phyloP scores from a whole-genome alignment of 345 rosid species.

The Mangifera indica region DNA sequence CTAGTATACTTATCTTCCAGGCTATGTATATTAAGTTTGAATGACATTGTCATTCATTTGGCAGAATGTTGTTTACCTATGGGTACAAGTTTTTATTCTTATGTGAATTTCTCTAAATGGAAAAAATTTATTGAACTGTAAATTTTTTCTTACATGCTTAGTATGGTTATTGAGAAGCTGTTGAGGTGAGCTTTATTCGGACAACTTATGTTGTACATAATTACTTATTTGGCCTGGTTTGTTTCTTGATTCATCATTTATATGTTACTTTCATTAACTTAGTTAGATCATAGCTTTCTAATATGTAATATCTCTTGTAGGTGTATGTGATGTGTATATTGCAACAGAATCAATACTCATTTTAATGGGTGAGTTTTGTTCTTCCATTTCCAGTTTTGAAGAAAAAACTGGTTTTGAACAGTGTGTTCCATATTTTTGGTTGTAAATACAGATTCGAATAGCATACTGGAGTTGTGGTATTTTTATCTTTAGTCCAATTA shows the following conservation, averaged over 20 bases:
- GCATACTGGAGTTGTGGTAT: constrained; percentile 13
- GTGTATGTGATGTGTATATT: background rate
- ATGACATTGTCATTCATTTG: background rate
- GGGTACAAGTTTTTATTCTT: background rate
- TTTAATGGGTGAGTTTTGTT: constrained; percentile 10
- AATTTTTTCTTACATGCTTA: background rate
- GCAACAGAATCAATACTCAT: background rate
- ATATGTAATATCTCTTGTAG: constrained; percentile 13
- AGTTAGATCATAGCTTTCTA: constrained; percentile 1
- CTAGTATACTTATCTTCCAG: background rate
- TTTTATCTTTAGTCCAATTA: constrained; percentile 4
- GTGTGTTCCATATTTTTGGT: background rate
- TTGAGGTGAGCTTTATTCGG: constrained; percentile 1
- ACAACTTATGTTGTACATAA: background rate
- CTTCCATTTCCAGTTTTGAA: constrained; percentile 3
- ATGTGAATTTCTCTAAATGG: background rate
- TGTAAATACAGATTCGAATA: background rate
- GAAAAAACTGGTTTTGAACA: constrained; percentile 9
- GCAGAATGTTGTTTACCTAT: background rate
- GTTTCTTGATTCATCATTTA: background rate
- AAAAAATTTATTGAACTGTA: background rate
- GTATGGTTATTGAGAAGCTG: background rate
- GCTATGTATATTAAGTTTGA: background rate
- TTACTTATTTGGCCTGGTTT: background rate
- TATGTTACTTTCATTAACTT: background rate